These are phyloP conservation scores for Delonix regia DNA, from an alignment of 306 rosid genomes.

Conservation along the genomic window DNA sequence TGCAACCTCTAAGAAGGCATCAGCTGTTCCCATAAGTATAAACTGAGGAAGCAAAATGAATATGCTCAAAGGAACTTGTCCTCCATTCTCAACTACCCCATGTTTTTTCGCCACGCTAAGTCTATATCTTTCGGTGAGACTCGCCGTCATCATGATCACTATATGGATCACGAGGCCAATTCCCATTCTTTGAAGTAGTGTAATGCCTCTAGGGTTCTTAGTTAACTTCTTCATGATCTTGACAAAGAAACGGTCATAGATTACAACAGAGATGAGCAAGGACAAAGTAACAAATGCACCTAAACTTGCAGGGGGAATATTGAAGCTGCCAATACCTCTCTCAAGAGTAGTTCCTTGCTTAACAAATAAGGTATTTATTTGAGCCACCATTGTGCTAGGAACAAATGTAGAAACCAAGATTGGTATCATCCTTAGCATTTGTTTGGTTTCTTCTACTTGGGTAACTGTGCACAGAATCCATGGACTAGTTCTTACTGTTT, in stretches of 20 bases:
- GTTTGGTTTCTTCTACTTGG: conserved; percentile 82
- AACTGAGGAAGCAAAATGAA: conserved; percentile 72
- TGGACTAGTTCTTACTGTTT: conserved; percentile 38
- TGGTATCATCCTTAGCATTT: conserved; percentile 71
- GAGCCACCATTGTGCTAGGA: conserved; percentile 56
- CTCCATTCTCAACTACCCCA: conserved; percentile 22
- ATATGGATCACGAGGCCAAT: conserved; percentile 55
- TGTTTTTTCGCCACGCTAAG: conserved; percentile 49
- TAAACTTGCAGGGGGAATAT: conserved; percentile 69
- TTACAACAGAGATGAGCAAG: conserved; percentile 52
- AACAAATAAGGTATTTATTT: conserved; percentile 56
- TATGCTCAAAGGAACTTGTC: conserved; percentile 58
- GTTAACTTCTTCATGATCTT: conserved; percentile 49
- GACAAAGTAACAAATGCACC: conserved; percentile 52
- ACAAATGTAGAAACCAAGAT: conserved; percentile 55
- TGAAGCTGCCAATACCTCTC: conserved; percentile 58
- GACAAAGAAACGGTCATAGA: conserved; percentile 66
- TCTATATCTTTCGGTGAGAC: conserved; percentile 54
- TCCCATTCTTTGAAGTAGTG: conserved; percentile 76
- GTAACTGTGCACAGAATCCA: conserved; percentile 66
- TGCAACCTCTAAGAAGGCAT: conserved; percentile 61
- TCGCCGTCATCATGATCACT: conserved; percentile 53
- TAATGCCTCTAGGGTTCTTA: conserved; percentile 70
- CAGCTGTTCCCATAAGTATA: conserved; percentile 58
- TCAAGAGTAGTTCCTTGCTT: conserved; percentile 72